phyloP scores from a whole-genome alignment of 768 basidiomycete species.

The Trametes villosa region DNA sequence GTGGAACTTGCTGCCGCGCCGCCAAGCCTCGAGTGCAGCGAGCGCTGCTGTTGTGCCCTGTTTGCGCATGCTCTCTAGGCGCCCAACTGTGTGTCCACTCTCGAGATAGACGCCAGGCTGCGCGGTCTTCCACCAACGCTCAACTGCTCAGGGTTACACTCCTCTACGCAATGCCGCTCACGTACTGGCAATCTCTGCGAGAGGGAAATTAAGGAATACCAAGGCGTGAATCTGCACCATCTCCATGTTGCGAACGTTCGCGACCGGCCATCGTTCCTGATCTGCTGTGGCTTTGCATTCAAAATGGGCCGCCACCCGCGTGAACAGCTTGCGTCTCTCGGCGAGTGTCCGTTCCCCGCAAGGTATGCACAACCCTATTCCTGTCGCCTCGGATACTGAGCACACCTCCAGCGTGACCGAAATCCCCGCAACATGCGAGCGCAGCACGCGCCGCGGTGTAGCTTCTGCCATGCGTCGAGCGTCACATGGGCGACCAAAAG shows the following conservation, averaged over 20 bases:
- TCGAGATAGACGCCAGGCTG: background rate
- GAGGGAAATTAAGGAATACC: too few relatives aligned
- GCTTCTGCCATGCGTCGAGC: background rate
- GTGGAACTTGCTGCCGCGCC: background rate
- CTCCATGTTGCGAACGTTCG: background rate
- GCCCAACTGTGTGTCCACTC: background rate
- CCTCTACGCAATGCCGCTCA: too few relatives aligned
- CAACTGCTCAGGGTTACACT: background rate
- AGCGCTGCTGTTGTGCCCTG: constrained; percentile 5
- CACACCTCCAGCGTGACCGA: background rate
- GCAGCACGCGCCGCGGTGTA: background rate
- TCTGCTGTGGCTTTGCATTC: background rate
- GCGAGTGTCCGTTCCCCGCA: background rate
- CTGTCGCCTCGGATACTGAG: background rate
- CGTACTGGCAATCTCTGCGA: too few relatives aligned
- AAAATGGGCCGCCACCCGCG: constrained; percentile 8
- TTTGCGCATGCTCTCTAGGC: background rate
- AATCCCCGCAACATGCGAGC: background rate
- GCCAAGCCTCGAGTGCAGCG: constrained; percentile 7
- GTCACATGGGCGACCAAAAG: constrained; percentile 15
- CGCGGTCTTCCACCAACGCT: background rate
- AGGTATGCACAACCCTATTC: background rate
- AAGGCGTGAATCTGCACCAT: background rate
- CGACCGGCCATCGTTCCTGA: background rate
- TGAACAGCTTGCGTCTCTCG: background rate